A percentile compares a stretch with the other conserved stretches of the same genome.
These are phyloP conservation scores for Cucumis melo DNA, from an alignment of 306 rosid genomes.

Conservation along the genomic window DNA sequence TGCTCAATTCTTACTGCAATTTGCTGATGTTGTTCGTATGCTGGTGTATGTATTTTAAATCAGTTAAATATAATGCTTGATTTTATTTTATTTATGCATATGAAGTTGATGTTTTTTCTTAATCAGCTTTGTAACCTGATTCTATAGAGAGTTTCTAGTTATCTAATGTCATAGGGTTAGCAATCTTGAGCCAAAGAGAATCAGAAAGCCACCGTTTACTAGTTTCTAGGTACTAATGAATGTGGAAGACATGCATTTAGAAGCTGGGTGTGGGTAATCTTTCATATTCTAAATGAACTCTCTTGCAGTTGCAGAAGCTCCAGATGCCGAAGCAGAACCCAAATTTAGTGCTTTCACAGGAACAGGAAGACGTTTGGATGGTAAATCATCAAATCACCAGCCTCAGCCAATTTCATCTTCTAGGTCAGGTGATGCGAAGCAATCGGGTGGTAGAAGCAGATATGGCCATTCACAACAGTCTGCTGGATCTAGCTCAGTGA, in stretches of 20 bases:
- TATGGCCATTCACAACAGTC: conserved; percentile 40
- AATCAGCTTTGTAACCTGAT: not conserved
- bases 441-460: conserved; percentile 9
- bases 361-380: conserved; percentile 85
- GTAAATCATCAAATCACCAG: conserved; percentile 49
- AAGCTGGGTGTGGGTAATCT: not conserved
- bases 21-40: not conserved
- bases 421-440: conserved; percentile 36
- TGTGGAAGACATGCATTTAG: not conserved
- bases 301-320: conserved; percentile 48
- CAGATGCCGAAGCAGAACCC: conserved; percentile 44
- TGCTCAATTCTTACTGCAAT: not conserved
- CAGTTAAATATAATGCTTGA: not conserved
- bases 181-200: not conserved
- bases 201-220: not conserved
- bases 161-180: not conserved
- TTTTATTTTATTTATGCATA: not conserved
- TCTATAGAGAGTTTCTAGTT: not conserved
- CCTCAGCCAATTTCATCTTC: conserved; percentile 39
- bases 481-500: conserved; percentile 51
- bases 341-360: conserved; percentile 89
- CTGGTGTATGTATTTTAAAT: no score
- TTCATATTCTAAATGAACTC: not conserved
- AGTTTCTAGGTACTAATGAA: not conserved
- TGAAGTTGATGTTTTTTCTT: not conserved